Evolutionary conservation across 2,329 filamentous ascomycete genomes (phyloP), one percentile per base, ranked within the genome.

Genomic region (Leptographium flavum): DNA sequence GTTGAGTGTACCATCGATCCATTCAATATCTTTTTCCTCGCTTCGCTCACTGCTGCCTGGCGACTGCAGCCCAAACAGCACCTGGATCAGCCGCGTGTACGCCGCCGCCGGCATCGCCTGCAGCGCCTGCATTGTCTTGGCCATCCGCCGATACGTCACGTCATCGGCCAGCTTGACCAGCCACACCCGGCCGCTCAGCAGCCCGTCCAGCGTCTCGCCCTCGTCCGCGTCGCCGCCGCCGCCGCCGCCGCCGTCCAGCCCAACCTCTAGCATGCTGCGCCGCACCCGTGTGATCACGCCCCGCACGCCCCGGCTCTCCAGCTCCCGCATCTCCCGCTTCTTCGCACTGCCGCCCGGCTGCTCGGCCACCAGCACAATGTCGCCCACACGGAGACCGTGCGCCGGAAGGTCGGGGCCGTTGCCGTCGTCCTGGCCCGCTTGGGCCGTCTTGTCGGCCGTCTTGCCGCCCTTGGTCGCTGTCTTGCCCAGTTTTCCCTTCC

Each of bases 301-400:
- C 42, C 77, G 70, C 2, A 69, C 72, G 2, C 83, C 83, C 53
- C 73, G 76, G 58, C 71, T 74, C 66, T 83, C 81, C 48, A 84
- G 63, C 45, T 84, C 82, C 52, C 70, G 74, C 45, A 83, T 76
- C 64, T 86, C 82, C 47, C 73, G 71, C 69, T 83, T 87, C 66
- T 76, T 82, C 39, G 80, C 81, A 45, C 70, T 74, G 7, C 83
- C 83, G 11, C 77, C 72, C 0, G 82, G 79, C 68, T 88, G 83
- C 61, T 87, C 83, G 39, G 79, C 73, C 32, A 90, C 72, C 2
- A 81, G 68, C 21, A 90, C 83, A 48, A 92, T 84, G 60, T 92
- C 86, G 1, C 86, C 86, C 0, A 76, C 72, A 2, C 84, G 71
- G 43, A 92, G 66, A 23, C 83, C 83, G 66, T 90, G 84, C 58